These are phyloP conservation scores for Capillidium rhysosporum DNA, from an alignment of 371 early-diverging fungal genomes.

Conservation along the genomic window DNA sequence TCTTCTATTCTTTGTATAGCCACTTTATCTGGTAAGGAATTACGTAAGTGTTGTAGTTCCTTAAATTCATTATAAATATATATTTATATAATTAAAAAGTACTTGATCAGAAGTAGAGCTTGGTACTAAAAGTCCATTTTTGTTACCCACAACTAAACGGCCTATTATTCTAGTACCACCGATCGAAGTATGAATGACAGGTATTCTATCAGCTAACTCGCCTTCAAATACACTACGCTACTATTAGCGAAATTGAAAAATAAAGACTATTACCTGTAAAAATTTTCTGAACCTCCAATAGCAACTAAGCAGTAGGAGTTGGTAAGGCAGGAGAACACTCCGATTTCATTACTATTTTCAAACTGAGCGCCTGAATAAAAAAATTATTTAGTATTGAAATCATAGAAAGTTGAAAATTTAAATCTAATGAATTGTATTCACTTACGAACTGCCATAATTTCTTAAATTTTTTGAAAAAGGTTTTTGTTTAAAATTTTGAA, in stretches of 20 bases:
- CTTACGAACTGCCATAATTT: too few relatives aligned
- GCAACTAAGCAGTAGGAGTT: slow-evolving; percentile 99
- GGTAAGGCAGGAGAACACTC: slow-evolving; percentile 95
- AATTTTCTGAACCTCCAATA: slow-evolving; percentile 94
- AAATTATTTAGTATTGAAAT: neutral
- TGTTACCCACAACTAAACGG: slow-evolving; percentile 87
- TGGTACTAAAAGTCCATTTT: slow-evolving; percentile 94
- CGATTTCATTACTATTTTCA: slow-evolving; percentile 98
- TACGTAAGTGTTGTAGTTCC: slow-evolving; percentile 97
- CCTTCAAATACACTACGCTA: slow-evolving; percentile 73
- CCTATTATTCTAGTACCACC: slow-evolving; percentile 98
- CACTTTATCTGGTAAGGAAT: slow-evolving; percentile 92
- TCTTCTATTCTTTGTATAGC: slow-evolving; percentile 96
- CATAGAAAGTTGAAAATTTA: too few relatives aligned
- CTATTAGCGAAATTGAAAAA: slow-evolving; percentile 7
- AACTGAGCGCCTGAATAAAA: slow-evolving; percentile 89
- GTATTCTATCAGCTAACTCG: slow-evolving; percentile 89
- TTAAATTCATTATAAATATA: neutral
- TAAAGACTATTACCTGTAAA: slow-evolving; percentile 54
- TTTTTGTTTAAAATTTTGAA: too few relatives aligned
- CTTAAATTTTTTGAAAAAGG: too few relatives aligned
- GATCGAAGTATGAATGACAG: slow-evolving; percentile 98
- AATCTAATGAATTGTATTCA: too few relatives aligned
- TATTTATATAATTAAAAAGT: neutral
- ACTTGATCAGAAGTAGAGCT: slow-evolving; percentile 94